Conservation (phyloP, 2,329 filamentous ascomycete genomes). For the Plenodomus tracheiphilus region DNA sequence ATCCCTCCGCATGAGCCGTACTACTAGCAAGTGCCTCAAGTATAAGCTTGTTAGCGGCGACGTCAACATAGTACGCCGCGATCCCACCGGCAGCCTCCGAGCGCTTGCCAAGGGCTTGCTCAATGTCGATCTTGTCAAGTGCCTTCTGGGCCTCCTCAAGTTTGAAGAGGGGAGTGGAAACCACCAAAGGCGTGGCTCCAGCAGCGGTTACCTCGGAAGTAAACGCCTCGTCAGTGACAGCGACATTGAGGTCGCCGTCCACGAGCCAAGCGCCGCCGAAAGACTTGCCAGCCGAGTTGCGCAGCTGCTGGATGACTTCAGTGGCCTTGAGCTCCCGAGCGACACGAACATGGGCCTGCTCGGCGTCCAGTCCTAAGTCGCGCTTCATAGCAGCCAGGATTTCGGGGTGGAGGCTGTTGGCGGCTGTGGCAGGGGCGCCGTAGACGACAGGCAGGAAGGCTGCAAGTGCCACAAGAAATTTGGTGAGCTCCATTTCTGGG, state of each 20-base stretch:
- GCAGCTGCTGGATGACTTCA: slow-evolving; percentile 45
- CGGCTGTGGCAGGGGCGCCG: slow-evolving; percentile 44
- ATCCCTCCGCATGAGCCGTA: slow-evolving; percentile 39
- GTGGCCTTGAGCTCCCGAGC: slow-evolving; percentile 43
- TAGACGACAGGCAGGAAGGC: slow-evolving; percentile 47
- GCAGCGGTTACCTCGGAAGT: slow-evolving; percentile 42
- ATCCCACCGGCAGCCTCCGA: slow-evolving; percentile 31
- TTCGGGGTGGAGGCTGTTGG: slow-evolving; percentile 46
- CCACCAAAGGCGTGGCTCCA: slow-evolving; percentile 41
- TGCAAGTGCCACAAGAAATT: slow-evolving; percentile 46
- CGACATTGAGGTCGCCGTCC: slow-evolving; percentile 45
- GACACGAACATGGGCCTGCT: slow-evolving; percentile 46
- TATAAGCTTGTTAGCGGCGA: slow-evolving; percentile 48
- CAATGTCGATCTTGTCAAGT: slow-evolving; percentile 44
- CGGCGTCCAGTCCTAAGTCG: slow-evolving; percentile 47
- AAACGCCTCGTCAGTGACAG: slow-evolving; percentile 44
- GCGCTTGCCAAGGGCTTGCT: slow-evolving; percentile 23
- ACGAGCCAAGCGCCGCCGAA: slow-evolving; percentile 49
- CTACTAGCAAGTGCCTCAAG: slow-evolving; percentile 45
- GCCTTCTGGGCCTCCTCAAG: slow-evolving; percentile 45
- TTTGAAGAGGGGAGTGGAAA: slow-evolving; percentile 43
- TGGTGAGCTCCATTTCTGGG: slow-evolving; percentile 45
- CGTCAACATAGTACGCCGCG: slow-evolving; percentile 47
- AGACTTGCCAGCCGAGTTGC: slow-evolving; percentile 35
- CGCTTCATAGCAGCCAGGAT: slow-evolving; percentile 51